These are phyloP conservation scores for Allomyces macrogynus DNA, from an alignment of 192 early-diverging fungal species.

Conservation along the genomic window DNA sequence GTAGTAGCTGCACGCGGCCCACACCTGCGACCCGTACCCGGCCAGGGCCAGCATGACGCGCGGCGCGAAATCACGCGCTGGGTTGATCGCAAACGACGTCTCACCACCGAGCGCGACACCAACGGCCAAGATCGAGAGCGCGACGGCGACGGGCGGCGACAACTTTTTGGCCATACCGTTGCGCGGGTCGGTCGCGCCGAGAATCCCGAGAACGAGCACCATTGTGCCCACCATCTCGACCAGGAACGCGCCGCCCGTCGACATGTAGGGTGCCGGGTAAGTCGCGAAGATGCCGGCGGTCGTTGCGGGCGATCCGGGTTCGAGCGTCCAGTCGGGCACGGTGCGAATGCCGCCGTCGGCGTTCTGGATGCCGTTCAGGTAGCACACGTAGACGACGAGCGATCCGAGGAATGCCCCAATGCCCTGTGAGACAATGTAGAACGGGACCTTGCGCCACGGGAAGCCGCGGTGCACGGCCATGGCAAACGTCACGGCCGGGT, in stretches of 20 bases:
- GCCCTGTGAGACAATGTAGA: conserved; percentile 42
- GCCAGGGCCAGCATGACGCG: conserved; percentile 46
- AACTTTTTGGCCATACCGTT: conserved; percentile 3
- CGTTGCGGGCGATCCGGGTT: conserved; percentile 15
- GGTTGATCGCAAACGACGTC: conserved; percentile 39
- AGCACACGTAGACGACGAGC: conserved; percentile 40
- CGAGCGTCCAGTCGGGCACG: conserved; percentile 9
- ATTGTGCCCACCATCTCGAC: conserved; percentile 49
- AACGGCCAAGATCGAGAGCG: conserved; percentile 20
- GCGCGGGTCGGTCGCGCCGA: conserved; percentile 22
- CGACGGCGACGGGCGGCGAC: conserved; percentile 2
- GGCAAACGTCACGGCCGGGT: conserved; percentile 54
- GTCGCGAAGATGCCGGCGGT: conserved; percentile 49
- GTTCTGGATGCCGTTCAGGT: conserved; percentile 31
- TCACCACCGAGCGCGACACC: conserved; percentile 30
- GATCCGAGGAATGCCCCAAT: conserved; percentile 51
- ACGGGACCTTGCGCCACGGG: conserved; percentile 40
- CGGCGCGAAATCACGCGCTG: conserved; percentile 60
- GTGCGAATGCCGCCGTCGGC: conserved; percentile 26
- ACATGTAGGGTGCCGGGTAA: conserved; percentile 30
- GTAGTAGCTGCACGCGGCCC: conserved; percentile 41
- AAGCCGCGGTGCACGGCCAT: conserved; percentile 46
- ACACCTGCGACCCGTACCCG: conserved; percentile 43
- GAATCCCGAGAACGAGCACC: conserved; percentile 38
- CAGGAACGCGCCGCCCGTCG: conserved; percentile 28